Evolutionary conservation across 169 alveolate species (phyloP).

Genomic region (Plasmodium vivax): DNA sequence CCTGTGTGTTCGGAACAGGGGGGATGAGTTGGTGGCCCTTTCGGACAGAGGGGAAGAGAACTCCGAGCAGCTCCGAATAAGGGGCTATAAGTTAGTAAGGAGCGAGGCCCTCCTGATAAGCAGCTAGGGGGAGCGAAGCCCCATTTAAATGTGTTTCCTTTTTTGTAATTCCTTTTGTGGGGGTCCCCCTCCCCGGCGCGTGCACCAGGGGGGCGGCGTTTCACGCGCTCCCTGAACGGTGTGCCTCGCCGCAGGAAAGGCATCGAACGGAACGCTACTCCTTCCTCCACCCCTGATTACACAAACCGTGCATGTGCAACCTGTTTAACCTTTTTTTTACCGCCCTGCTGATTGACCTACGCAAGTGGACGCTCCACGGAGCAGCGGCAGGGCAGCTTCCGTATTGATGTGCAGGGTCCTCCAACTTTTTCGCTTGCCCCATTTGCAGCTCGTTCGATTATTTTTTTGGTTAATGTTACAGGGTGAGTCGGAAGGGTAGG

Average conservation of each 20-base stretch:
- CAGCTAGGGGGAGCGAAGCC: background rate
- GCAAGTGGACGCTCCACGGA: background rate
- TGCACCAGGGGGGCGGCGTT: background rate
- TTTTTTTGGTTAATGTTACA: background rate
- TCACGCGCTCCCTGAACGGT: background rate
- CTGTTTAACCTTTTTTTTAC: background rate
- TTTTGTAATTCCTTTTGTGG: background rate
- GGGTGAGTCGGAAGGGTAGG: background rate
- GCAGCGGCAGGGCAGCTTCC: background rate
- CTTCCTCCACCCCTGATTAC: no score
- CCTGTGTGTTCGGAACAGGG: conserved; percentile 34
- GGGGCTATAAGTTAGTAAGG: conserved; percentile 30
- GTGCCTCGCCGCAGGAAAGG: no score
- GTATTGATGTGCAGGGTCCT: background rate
- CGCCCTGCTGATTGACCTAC: background rate
- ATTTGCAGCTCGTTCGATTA: background rate
- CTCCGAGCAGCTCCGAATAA: background rate
- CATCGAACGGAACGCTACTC: no score
- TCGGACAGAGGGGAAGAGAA: background rate
- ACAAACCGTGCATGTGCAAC: no score
- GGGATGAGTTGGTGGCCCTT: conserved; percentile 22
- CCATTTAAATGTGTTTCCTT: background rate
- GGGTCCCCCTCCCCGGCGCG: background rate
- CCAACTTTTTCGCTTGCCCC: background rate
- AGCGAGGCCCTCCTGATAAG: conserved; percentile 34